Percentiles rank a stretch among this genome's conserved stretches.
These are phyloP conservation scores for Kwoniella dejecticola DNA, from an alignment of 768 basidiomycete genomes.

Conservation along the genomic window DNA sequence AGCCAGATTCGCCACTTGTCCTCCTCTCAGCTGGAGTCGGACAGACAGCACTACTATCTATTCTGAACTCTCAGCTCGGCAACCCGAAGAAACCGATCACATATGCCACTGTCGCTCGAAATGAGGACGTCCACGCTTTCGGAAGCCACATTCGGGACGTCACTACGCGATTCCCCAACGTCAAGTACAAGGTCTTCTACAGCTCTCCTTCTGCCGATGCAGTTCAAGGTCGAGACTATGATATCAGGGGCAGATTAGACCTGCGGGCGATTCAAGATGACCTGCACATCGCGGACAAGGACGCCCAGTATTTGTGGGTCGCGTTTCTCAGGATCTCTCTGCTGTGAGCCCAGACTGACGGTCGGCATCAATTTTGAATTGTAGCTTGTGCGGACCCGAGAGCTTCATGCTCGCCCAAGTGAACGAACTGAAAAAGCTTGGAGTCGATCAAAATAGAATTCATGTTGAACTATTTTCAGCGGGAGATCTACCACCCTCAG, in stretches of 20 bases:
- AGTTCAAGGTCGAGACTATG: constrained; percentile 14
- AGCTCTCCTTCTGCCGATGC: constrained; percentile 3
- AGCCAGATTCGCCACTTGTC: constrained; percentile 20
- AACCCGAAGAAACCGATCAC: constrained; percentile 18
- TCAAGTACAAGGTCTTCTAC: constrained; percentile 20
- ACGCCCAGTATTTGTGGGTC: constrained; percentile 28
- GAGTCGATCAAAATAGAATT: constrained; percentile 15
- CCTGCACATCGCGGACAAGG: constrained; percentile 14
- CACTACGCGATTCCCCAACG: constrained; percentile 9
- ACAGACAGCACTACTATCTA: constrained; percentile 27
- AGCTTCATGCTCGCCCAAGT: constrained; percentile 27
- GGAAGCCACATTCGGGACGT: constrained; percentile 12
- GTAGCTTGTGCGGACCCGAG: constrained; percentile 28
- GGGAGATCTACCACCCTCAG: constrained; percentile 8
- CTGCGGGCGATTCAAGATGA: constrained; percentile 11
- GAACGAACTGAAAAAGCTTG: constrained; percentile 8
- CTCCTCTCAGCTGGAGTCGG: constrained; percentile 34
- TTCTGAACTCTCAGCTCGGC: constrained; percentile 28
- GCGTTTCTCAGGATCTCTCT: not conserved
- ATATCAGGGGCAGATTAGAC: constrained; percentile 21
- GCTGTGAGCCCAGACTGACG: not conserved
- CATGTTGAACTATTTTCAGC: constrained; percentile 25
- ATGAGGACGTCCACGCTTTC: constrained; percentile 22
- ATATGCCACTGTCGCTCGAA: constrained; percentile 19
- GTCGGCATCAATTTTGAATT: no score